Conservation (phyloP, 768 basidiomycete species). For the Termitomyces sp. region DNA sequence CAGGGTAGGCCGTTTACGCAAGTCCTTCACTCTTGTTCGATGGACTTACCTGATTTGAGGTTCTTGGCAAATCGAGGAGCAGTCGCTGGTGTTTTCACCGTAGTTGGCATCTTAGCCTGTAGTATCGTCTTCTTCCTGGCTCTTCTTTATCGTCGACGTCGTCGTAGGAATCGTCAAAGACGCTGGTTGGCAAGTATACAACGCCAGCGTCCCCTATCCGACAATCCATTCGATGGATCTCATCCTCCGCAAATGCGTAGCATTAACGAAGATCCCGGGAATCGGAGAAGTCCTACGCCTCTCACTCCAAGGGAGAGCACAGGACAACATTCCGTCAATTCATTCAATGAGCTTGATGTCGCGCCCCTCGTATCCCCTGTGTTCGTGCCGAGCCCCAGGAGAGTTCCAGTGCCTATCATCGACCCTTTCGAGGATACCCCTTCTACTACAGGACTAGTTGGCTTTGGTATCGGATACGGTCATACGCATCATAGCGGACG, state of each 20-base stretch:
- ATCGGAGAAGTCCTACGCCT: conserved; percentile 5
- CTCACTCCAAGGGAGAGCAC: conserved; percentile 1
- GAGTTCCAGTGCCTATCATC: conserved; percentile 7
- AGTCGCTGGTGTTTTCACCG: conserved; percentile 73
- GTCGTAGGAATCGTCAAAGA: conserved; percentile 33
- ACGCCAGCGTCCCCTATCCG: conserved; percentile 28
- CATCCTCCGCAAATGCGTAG: conserved; percentile 21
- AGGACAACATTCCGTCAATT: conserved; percentile 2
- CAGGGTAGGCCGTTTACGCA: conserved; percentile 21
- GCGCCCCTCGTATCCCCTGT: neutral
- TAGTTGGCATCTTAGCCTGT: conserved; percentile 55
- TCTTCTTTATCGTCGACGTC: conserved; percentile 42
- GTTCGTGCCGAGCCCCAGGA: conserved; percentile 1
- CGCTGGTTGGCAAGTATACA: conserved; percentile 37
- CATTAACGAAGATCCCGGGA: neutral
- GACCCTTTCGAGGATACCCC: conserved; percentile 4
- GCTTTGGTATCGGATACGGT: conserved; percentile 7
- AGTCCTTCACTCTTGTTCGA: neutral
- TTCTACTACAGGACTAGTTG: neutral
- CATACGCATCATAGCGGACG: conserved; percentile 11
- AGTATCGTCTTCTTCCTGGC: conserved; percentile 44
- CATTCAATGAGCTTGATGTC: neutral
- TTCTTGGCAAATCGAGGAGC: conserved; percentile 69
- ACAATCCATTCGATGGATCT: conserved; percentile 37
- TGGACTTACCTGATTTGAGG: conserved; percentile 26